These are phyloP conservation scores for Cyberlindnera sargentensis DNA, from an alignment of 805 yeast genomes.

Conservation along the genomic window DNA sequence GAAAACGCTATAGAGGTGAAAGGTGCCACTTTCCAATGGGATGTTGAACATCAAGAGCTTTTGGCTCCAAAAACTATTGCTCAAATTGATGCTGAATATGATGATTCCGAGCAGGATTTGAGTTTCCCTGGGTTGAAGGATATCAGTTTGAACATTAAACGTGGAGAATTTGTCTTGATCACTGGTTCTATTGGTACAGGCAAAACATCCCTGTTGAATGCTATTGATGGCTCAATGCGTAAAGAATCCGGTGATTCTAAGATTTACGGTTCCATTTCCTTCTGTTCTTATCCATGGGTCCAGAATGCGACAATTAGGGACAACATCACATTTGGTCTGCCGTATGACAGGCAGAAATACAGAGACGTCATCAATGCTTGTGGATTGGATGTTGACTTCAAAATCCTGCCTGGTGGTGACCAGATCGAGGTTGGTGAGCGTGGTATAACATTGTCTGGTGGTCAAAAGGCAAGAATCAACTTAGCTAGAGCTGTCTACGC, in stretches of 20 bases:
- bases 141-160: constrained; percentile 45
- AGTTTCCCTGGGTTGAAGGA: constrained; percentile 37
- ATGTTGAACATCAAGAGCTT: constrained; percentile 21
- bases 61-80: neutral
- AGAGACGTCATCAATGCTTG: constrained; percentile 53
- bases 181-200: constrained; percentile 84
- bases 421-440: constrained; percentile 77
- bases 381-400: constrained; percentile 58
- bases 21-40: constrained; percentile 54
- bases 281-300: constrained; percentile 74
- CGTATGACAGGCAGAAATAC: constrained; percentile 45
- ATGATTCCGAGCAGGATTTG: constrained; percentile 10
- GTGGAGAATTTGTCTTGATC: constrained; percentile 66
- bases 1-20: constrained; percentile 37
- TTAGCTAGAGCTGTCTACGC: constrained; percentile 77
- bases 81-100: constrained; percentile 4
- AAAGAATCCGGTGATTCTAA: constrained; percentile 43
- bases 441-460: constrained; percentile 84
- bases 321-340: constrained; percentile 63
- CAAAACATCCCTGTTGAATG: constrained; percentile 64
- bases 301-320: constrained; percentile 74
- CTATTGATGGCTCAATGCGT: constrained; percentile 67
- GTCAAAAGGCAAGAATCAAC: constrained; percentile 78
- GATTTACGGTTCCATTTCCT: constrained; percentile 45
- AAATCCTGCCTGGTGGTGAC: constrained; percentile 67